A percentile compares a stretch with the other conserved stretches of the same genome.
Evolutionary conservation across 83 land plant genomes (phyloP).

Genomic region (Thuja plicata): DNA sequence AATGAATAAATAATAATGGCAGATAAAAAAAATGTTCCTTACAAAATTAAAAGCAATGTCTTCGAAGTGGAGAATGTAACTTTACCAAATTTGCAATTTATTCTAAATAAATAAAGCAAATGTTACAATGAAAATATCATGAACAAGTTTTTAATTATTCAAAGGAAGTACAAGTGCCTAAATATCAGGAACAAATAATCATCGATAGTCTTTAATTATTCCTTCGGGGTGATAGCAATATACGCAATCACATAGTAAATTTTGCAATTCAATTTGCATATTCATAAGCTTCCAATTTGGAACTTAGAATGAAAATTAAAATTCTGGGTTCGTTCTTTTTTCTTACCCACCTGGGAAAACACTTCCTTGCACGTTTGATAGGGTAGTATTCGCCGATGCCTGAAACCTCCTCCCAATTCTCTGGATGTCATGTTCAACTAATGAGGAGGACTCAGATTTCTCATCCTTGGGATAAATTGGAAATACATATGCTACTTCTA

Average conservation of each 20-base stretch:
- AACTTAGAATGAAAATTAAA: neutral
- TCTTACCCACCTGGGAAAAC: constrained; percentile 56
- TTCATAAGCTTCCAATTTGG: neutral
- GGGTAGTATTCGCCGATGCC: constrained; percentile 4
- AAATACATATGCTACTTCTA: neutral
- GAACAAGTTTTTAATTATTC: too few species aligned
- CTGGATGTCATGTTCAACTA: neutral
- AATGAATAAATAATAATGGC: too few species aligned
- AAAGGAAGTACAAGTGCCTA: too few species aligned
- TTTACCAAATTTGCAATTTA: too few species aligned
- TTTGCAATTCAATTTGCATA: constrained; percentile 32
- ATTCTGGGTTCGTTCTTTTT: neutral
- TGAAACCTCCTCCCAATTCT: constrained; percentile 14
- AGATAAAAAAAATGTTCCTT: too few species aligned
- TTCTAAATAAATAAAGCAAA: too few species aligned
- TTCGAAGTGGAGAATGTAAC: too few species aligned
- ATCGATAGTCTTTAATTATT: too few species aligned
- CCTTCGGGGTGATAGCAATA: constrained; percentile 64
- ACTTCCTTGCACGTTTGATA: constrained; percentile 40
- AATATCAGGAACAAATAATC: too few species aligned
- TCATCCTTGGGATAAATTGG: neutral
- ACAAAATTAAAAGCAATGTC: too few species aligned
- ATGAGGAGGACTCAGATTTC: neutral
- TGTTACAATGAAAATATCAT: too few species aligned
- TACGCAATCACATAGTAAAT: constrained; percentile 45